phyloP scores from a whole-genome alignment of 2,329 filamentous ascomycete genomes.

The Colletotrichum brevisporum region DNA sequence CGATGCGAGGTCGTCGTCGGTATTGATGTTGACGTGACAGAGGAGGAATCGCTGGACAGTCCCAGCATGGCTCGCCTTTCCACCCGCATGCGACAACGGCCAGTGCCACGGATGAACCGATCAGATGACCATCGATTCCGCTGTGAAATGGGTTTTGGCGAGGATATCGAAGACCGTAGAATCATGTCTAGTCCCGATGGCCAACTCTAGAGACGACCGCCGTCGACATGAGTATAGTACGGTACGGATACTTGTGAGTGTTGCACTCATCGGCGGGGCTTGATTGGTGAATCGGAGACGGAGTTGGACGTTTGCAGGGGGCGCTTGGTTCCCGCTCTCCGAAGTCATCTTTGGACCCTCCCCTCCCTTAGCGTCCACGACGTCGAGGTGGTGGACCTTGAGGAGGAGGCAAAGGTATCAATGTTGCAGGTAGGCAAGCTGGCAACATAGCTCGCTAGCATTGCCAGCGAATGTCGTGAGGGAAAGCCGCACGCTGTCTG shows the following conservation, averaged over 20 bases:
- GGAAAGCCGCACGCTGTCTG: not conserved
- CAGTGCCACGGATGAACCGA: not conserved
- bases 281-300: conserved; percentile 7
- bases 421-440: not conserved
- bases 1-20: not conserved
- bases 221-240: too few species aligned
- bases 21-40: not conserved
- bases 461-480: too few species aligned
- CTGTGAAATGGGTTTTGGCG: not conserved
- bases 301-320: conserved; percentile 26
- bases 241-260: not conserved
- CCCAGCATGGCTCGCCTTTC: conserved; percentile 17
- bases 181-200: not conserved
- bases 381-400: not conserved
- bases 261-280: not conserved
- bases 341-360: not conserved
- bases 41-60: not conserved
- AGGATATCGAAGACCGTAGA: not conserved
- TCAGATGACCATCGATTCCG: not conserved
- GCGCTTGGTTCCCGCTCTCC: conserved; percentile 17
- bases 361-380: not conserved
- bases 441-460: too few species aligned
- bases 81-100: conserved; percentile 17
- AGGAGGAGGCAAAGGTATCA: not conserved
- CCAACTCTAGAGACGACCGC: too few species aligned